phyloP scores from a whole-genome alignment of 2,329 filamentous ascomycete species.

The Fusarium incarnatum region DNA sequence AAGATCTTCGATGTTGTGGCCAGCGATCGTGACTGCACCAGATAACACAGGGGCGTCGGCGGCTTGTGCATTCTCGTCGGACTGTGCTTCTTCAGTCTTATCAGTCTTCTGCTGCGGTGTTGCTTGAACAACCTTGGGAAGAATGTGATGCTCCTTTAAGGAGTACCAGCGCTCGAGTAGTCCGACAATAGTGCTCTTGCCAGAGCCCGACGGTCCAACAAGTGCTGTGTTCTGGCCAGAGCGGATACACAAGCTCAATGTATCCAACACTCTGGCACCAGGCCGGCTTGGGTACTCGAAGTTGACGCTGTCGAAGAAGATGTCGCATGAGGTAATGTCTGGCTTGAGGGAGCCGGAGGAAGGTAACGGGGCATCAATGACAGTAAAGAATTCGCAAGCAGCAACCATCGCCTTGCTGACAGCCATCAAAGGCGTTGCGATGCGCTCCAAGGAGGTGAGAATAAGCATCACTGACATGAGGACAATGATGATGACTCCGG shows the following conservation, averaged over 20 bases:
- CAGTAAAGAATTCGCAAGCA: conserved; percentile 47
- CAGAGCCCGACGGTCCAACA: conserved; percentile 74
- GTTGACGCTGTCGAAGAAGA: conserved; percentile 58
- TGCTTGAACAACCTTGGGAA: conserved; percentile 22
- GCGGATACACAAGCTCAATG: conserved; percentile 64
- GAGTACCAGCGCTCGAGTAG: conserved; percentile 75
- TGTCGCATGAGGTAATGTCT: conserved; percentile 48
- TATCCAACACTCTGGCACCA: conserved; percentile 50
- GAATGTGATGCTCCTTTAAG: conserved; percentile 22
- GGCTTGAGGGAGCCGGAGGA: conserved; percentile 40
- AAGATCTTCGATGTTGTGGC: conserved; percentile 25
- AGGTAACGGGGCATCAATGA: conserved; percentile 46
- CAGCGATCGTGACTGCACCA: conserved; percentile 11
- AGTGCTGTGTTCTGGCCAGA: conserved; percentile 74
- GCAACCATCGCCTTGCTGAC: conserved; percentile 48
- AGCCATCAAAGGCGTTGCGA: conserved; percentile 56
- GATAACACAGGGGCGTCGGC: neutral
- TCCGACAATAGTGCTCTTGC: conserved; percentile 76
- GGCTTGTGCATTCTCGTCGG: neutral
- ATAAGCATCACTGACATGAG: conserved; percentile 56
- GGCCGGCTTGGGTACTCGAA: conserved; percentile 42
- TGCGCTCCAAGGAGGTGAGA: conserved; percentile 50
- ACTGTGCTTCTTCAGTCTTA: fast-evolving
- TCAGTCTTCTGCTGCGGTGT: neutral
- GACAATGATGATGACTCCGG: conserved; percentile 54